A percentile compares a stretch with the other conserved stretches of the same genome.
Conservation (phyloP, 768 basidiomycete genomes). For the Trametopsis cervina region DNA sequence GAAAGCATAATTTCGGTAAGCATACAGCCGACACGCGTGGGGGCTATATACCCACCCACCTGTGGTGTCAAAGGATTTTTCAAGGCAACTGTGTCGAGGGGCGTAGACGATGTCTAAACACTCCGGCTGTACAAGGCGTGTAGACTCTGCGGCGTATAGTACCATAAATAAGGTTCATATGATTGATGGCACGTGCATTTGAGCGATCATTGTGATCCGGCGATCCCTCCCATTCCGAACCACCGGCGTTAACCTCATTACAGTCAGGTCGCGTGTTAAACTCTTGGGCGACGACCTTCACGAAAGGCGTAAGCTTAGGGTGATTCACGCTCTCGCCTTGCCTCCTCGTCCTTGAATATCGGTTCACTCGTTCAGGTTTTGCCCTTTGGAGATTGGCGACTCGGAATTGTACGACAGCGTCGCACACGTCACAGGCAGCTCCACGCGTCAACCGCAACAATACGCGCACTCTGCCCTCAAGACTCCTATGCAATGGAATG, state of each 20-base stretch:
- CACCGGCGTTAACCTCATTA: no score
- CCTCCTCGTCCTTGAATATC: no score
- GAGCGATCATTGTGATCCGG: slow-evolving; percentile 3
- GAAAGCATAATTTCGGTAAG: slow-evolving; percentile 7
- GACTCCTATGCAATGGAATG: slow-evolving; percentile 62
- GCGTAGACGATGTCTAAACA: slow-evolving; percentile 8
- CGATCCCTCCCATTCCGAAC: no score
- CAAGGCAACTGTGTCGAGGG: slow-evolving; percentile 55
- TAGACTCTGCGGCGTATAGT: slow-evolving; percentile 23
- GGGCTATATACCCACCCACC: slow-evolving; percentile 36
- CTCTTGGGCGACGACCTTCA: no score
- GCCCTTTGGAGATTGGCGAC: no score
- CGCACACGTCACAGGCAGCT: not conserved
- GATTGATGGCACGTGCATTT: slow-evolving; percentile 1
- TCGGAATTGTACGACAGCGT: no score
- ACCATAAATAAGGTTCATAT: slow-evolving; percentile 18
- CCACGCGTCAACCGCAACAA: not conserved
- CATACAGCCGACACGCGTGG: not conserved
- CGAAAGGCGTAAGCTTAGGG: no score
- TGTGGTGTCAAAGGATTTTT: slow-evolving; percentile 91
- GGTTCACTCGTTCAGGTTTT: no score
- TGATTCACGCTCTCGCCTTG: no score
- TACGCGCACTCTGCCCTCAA: slow-evolving; percentile 1
- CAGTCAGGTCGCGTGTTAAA: no score
- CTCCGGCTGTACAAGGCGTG: not conserved